These are phyloP conservation scores for Lodderomyces orthopsilosis DNA, from an alignment of 1,139 yeast genomes.

Conservation along the genomic window DNA sequence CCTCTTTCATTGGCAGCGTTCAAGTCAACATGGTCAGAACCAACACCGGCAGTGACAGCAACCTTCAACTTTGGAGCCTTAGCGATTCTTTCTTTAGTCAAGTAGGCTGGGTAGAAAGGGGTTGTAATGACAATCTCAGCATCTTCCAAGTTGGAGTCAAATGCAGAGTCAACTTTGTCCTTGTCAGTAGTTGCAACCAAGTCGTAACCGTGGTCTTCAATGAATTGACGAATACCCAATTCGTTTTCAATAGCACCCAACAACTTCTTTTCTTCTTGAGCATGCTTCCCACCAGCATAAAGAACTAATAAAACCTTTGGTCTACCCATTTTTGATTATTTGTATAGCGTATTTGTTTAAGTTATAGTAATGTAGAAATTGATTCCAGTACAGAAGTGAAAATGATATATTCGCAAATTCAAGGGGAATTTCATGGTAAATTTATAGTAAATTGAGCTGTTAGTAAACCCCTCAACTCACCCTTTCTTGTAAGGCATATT, in stretches of 20 bases:
- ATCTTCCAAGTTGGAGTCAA: constrained; percentile 11
- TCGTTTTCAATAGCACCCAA: constrained; percentile 76
- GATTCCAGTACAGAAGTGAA: neutral
- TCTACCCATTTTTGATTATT: constrained; percentile 12
- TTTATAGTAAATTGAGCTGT: neutral
- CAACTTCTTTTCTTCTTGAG: constrained; percentile 56
- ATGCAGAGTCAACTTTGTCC: constrained; percentile 30
- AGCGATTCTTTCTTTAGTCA: constrained; percentile 61
- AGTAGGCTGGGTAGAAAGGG: constrained; percentile 82
- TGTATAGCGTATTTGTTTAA: neutral
- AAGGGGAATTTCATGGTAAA: neutral
- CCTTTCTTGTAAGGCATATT: neutral
- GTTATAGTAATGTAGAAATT: neutral
- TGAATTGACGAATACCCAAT: constrained; percentile 64
- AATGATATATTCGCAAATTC: neutral
- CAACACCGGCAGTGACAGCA: constrained; percentile 80
- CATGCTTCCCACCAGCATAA: constrained; percentile 56
- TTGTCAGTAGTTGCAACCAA: constrained; percentile 65
- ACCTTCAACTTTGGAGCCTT: constrained; percentile 73
- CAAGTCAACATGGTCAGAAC: constrained; percentile 78
- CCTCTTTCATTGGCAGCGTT: constrained; percentile 64
- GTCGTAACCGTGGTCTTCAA: constrained; percentile 67
- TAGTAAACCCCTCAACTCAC: neutral
- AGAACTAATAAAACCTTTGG: constrained; percentile 55
- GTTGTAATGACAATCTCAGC: constrained; percentile 79